phyloP scores from a whole-genome alignment of 768 basidiomycete genomes.

The Russula sp. region DNA sequence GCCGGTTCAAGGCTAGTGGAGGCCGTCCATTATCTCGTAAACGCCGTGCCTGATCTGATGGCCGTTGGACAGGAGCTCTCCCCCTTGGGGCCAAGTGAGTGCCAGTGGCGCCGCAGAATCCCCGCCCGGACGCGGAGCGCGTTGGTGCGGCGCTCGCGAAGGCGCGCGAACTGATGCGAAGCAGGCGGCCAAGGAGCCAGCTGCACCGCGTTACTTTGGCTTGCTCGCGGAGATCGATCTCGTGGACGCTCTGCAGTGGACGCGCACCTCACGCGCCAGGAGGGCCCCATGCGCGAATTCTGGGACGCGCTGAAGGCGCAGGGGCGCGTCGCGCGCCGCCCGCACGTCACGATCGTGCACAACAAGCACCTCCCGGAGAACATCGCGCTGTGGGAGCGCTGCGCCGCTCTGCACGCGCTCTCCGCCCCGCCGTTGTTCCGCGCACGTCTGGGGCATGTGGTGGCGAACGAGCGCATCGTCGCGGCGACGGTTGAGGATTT shows the following conservation, averaged over 20 bases:
- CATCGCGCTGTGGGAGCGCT: constrained; percentile 45
- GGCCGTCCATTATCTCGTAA: no score
- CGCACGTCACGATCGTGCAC: constrained; percentile 90
- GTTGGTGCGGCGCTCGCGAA: constrained; percentile 46
- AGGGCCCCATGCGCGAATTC: constrained; percentile 34
- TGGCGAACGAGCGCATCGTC: constrained; percentile 81
- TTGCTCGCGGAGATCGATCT: constrained; percentile 72
- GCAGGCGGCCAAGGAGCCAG: constrained; percentile 23
- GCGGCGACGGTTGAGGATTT: constrained; percentile 66
- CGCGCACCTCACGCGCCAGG: constrained; percentile 35
- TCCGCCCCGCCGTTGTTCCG: constrained; percentile 48
- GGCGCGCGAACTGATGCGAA: constrained; percentile 33
- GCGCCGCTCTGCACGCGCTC: constrained; percentile 38
- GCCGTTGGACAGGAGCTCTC: no score
- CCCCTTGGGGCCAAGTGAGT: no score
- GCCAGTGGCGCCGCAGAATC: no score
- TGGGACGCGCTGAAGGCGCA: constrained; percentile 43
- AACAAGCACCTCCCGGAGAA: constrained; percentile 37
- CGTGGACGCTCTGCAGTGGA: constrained; percentile 40
- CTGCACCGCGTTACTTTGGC: constrained; percentile 65
- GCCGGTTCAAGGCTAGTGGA: no score
- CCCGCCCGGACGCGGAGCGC: constrained; percentile 47
- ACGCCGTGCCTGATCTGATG: no score
- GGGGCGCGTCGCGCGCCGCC: constrained; percentile 47
- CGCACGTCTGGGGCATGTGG: constrained; percentile 52